phyloP scores from a whole-genome alignment of 2,329 filamentous ascomycete species.

The Fusarium avenaceum region DNA sequence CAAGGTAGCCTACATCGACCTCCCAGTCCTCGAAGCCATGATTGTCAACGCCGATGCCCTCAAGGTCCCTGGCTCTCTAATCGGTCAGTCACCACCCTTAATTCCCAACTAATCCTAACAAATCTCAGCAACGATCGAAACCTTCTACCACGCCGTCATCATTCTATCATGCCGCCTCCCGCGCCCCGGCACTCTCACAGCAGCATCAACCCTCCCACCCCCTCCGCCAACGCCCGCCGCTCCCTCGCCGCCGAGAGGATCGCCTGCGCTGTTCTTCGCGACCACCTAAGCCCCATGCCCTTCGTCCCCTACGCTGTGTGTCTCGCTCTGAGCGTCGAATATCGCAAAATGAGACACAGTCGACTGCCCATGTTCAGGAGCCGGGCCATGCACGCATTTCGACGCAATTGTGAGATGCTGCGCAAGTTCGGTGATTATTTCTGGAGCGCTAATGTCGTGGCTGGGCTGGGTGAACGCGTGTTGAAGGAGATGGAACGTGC shows the following conservation, averaged over 20 bases:
- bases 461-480: slow-evolving; percentile 67
- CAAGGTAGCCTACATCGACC: slow-evolving; percentile 63
- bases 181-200: slow-evolving; percentile 56
- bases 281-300: slow-evolving; percentile 67
- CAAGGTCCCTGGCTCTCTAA: slow-evolving; percentile 62
- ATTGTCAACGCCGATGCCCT: slow-evolving; percentile 67
- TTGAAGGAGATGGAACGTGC: slow-evolving; percentile 69
- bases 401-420: slow-evolving; percentile 66
- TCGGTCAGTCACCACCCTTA: slow-evolving; percentile 57
- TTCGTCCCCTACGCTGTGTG: slow-evolving; percentile 73
- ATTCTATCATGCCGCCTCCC: slow-evolving; percentile 72
- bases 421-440: slow-evolving; percentile 68
- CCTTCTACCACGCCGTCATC: slow-evolving; percentile 74
- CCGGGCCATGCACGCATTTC: slow-evolving; percentile 68
- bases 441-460: slow-evolving; percentile 68
- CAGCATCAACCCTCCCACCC: slow-evolving; percentile 60
- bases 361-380: slow-evolving; percentile 70
- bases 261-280: slow-evolving; percentile 65
- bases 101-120: slow-evolving; percentile 34
- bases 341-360: slow-evolving; percentile 74
- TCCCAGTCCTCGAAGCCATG: slow-evolving; percentile 70
- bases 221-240: slow-evolving; percentile 67
- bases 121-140: slow-evolving; percentile 68
- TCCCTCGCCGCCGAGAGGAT: slow-evolving; percentile 71
- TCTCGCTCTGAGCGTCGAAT: slow-evolving; percentile 71